Evolutionary conservation across 352 stramenopile species (phyloP).

Genomic region (Peronospora belbahrii): DNA sequence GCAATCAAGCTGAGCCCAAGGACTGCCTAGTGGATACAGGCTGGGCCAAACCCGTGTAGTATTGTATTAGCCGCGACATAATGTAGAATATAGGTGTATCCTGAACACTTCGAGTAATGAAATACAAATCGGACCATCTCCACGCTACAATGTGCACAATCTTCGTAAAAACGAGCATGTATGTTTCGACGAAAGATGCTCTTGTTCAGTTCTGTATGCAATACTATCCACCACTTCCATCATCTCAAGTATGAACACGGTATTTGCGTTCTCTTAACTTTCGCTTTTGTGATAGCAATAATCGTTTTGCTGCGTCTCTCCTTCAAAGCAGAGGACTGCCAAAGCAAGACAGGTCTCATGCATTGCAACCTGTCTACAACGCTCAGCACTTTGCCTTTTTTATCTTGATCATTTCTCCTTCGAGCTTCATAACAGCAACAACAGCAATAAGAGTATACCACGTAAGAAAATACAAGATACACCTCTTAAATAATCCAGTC

Average conservation of each 20-base stretch:
- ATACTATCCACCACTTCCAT: too few species aligned
- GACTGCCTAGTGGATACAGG: too few species aligned
- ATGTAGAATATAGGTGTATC: too few species aligned
- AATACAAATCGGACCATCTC: too few species aligned
- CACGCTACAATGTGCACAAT: too few species aligned
- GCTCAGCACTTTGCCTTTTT: conserved; percentile 48
- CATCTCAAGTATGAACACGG: too few species aligned
- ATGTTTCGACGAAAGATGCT: too few species aligned
- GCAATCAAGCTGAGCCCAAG: neutral
- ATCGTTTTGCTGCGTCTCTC: conserved; percentile 15
- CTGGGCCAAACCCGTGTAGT: too few species aligned
- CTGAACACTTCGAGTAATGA: too few species aligned
- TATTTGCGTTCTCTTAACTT: conserved; percentile 6
- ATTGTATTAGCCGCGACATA: too few species aligned
- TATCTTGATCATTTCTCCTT: conserved; percentile 70
- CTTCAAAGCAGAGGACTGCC: conserved; percentile 23
- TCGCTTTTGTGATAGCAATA: conserved; percentile 3
- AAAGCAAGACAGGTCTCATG: conserved; percentile 9
- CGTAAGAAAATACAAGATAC: neutral
- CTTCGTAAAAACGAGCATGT: too few species aligned
- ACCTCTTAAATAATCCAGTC: neutral
- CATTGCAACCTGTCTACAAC: neutral
- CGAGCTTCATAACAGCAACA: conserved; percentile 29
- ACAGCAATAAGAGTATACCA: neutral
- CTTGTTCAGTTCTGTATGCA: too few species aligned